These are phyloP conservation scores for Sugiyamaella grinbergsii DNA, from an alignment of 1,139 yeast genomes.

Conservation along the genomic window DNA sequence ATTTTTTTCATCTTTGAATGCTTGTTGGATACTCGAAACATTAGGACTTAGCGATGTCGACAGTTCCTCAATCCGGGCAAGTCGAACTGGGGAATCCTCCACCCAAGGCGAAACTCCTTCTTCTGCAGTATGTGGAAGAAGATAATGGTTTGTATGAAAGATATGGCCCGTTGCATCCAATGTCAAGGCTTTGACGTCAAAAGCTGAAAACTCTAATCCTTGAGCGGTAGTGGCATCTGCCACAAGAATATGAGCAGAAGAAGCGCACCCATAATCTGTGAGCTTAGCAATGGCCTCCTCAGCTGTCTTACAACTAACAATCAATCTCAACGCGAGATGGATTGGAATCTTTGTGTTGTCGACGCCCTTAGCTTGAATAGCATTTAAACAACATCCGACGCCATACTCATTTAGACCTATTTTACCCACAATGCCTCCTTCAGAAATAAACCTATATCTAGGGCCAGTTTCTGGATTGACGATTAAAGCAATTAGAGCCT, in stretches of 20 bases:
- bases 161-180: constrained; percentile 23
- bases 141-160: constrained; percentile 32
- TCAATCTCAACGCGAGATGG: constrained; percentile 42
- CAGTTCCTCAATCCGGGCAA: constrained; percentile 27
- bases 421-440: constrained; percentile 45
- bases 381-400: constrained; percentile 42
- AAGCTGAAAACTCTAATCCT: constrained; percentile 31
- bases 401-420: constrained; percentile 43
- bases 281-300: constrained; percentile 35
- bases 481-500: constrained; percentile 37
- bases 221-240: constrained; percentile 28
- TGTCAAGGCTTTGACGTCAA: constrained; percentile 21
- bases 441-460: constrained; percentile 39
- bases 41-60: constrained; percentile 23
- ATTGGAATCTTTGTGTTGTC: constrained; percentile 39
- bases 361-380: constrained; percentile 39
- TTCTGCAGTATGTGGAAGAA: constrained; percentile 26
- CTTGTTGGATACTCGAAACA: constrained; percentile 22
- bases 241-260: constrained; percentile 31
- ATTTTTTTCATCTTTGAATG: constrained; percentile 29
- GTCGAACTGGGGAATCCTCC: constrained; percentile 28
- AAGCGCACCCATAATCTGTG: constrained; percentile 31
- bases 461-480: constrained; percentile 34
- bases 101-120: constrained; percentile 25
- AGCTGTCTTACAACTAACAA: constrained; percentile 36